Percentiles rank a stretch among this genome's conserved stretches.
These are phyloP conservation scores for Yarrowia hollandica DNA, from an alignment of 805 yeast genomes.

Conservation along the genomic window DNA sequence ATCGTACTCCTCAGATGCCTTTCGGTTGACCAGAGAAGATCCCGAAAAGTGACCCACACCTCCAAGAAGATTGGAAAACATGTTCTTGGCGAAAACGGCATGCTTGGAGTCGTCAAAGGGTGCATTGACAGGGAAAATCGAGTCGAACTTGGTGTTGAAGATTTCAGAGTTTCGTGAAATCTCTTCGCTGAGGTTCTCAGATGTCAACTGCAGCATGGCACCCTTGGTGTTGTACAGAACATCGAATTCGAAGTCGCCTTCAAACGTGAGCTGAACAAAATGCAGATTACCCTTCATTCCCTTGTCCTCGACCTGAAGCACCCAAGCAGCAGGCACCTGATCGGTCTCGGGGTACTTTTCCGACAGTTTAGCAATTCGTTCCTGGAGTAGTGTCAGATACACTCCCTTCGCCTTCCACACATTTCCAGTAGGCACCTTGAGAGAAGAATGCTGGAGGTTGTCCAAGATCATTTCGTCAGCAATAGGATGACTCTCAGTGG, in stretches of 20 bases:
- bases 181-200: slow-evolving; percentile 32
- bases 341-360: slow-evolving; percentile 40
- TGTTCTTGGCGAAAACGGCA: slow-evolving; percentile 66
- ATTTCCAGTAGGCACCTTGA: slow-evolving; percentile 68
- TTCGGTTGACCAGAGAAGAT: slow-evolving; percentile 74
- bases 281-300: slow-evolving; percentile 77
- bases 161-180: slow-evolving; percentile 42
- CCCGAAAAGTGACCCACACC: slow-evolving; percentile 91
- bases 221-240: slow-evolving; percentile 56
- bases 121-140: slow-evolving; percentile 51
- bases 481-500: slow-evolving; percentile 40
- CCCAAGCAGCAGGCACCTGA: slow-evolving; percentile 46
- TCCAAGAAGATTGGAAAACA: slow-evolving; percentile 80
- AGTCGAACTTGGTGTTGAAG: slow-evolving; percentile 56
- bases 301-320: slow-evolving; percentile 58
- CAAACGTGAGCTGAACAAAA: slow-evolving; percentile 70
- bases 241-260: slow-evolving; percentile 75
- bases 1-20: slow-evolving; percentile 65
- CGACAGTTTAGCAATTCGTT: slow-evolving; percentile 56
- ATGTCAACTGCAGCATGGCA: slow-evolving; percentile 37
- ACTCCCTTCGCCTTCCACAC: slow-evolving; percentile 80
- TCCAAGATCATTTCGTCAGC: slow-evolving; percentile 41
- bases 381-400: slow-evolving; percentile 66
- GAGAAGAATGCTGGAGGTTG: slow-evolving; percentile 62
- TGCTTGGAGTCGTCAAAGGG: slow-evolving; percentile 54